Evolutionary conservation across 306 rosid species (phyloP).

Genomic region (Malus domestica): ASM211411v1 NC_041797.1:10377501-10378000

Average conservation of each 20-base stretch:
- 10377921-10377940: conserved; percentile 12
- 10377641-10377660: background rate
- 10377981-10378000: conserved; percentile 99
- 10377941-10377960: background rate
- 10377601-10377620: conserved; percentile 47
- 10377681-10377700: background rate
- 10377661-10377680: conserved; percentile 1
- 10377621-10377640: conserved; percentile 1
- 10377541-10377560: conserved; percentile 86
- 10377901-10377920: conserved; percentile 9
- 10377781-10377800: background rate
- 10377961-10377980: background rate
- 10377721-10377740: background rate
- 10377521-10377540: conserved; percentile 91
- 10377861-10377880: background rate
- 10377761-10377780: background rate
- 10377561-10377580: conserved; percentile 98
- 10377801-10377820: background rate
- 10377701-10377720: background rate
- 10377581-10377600: conserved; percentile 98
- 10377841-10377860: conserved; percentile 7
- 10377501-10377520: conserved; percentile 95
- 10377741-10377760: background rate
- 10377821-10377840: conserved; percentile 1
- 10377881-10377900: conserved; percentile 13